A percentile compares a stretch with the other conserved stretches of the same genome.
These are phyloP conservation scores for Trypanosoma platydactyli DNA, from an alignment of 208 protist genomes.

Conservation along the genomic window DNA sequence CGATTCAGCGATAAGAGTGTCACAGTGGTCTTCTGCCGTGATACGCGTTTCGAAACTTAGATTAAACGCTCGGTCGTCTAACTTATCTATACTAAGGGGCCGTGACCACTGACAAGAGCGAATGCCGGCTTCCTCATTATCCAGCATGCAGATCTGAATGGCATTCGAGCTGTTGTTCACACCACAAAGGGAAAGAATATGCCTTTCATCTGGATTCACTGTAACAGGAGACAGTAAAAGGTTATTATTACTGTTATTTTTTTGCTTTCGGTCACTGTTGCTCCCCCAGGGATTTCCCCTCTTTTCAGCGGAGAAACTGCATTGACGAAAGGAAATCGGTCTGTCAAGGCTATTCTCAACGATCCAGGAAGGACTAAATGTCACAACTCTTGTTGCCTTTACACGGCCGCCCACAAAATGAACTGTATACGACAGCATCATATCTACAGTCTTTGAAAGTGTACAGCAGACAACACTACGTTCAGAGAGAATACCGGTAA, in stretches of 20 bases:
- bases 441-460: conserved; percentile 12
- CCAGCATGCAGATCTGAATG: conserved; percentile 27
- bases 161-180: conserved; percentile 6
- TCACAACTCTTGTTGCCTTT: conserved; percentile 51
- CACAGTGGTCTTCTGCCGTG: background rate
- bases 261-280: too few relatives aligned
- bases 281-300: too few relatives aligned
- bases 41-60: conserved; percentile 35
- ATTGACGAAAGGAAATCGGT: conserved; percentile 22
- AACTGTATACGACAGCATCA: conserved; percentile 63
- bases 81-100: conserved; percentile 43
- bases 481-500: conserved; percentile 27
- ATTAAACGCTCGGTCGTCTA: conserved; percentile 55
- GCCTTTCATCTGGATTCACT: conserved; percentile 11
- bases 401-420: conserved; percentile 35
- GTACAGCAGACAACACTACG: conserved; percentile 25
- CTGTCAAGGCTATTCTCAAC: conserved; percentile 44
- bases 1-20: background rate
- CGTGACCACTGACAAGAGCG: conserved; percentile 41
- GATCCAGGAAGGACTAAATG: conserved; percentile 70
- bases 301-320: background rate
- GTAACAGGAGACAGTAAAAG: background rate
- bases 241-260: too few relatives aligned
- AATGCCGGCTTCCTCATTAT: conserved; percentile 19
- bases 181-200: conserved; percentile 19